Evolutionary conservation across 106 monocot genomes (phyloP), one percentile per base, ranked within the genome.

Genomic region (Triglochin maritima): DNA sequence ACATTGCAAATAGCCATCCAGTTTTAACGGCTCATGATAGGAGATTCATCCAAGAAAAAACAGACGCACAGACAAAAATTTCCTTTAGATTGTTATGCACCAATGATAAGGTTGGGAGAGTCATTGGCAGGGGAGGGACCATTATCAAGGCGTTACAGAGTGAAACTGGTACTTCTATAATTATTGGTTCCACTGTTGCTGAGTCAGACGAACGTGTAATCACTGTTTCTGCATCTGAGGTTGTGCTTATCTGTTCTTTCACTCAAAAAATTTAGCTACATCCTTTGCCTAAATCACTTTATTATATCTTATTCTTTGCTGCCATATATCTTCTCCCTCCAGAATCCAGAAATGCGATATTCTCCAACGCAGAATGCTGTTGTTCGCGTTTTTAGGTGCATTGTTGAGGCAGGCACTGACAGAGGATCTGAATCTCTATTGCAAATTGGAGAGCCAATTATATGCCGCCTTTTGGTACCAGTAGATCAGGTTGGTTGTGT

Each of bases 111-210:
- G 47, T 71, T 50, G 71, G 71, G 60, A 60, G 71, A 49, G 60
- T 71, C 4, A 71, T 71, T 61, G 71, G 71, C 15, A 59, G 57
- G 71, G 71, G 71, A 60, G 71, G 71, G 44, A 49, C 60, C 60
- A 71, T 71, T 50, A 49, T 71, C 48, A 59, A 49, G 60, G 16
- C 60, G 17, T 71, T 71, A 49, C 49, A 71, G 59, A 61, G 61
- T 71, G 71, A 71, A 43, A 71, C 71, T 8, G 71, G 71, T 41
- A 49, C 71, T 50, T 71, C 59, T 29, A 60, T 71, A 49, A 48
- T 12, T 48, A 17, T 71, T 49, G 47, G 50, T 50, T 44, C 48
- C 43, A 4, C 59, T 61, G 49, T 71, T 60, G 60, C 17, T 7
- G 60, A 71, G 8, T 71, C 60, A 47, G 50, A 49, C 6, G 71